Evolutionary conservation across 768 basidiomycete genomes (phyloP), one percentile per base, ranked within the genome.

Genomic region (Phanerochaete sordida): DNA sequence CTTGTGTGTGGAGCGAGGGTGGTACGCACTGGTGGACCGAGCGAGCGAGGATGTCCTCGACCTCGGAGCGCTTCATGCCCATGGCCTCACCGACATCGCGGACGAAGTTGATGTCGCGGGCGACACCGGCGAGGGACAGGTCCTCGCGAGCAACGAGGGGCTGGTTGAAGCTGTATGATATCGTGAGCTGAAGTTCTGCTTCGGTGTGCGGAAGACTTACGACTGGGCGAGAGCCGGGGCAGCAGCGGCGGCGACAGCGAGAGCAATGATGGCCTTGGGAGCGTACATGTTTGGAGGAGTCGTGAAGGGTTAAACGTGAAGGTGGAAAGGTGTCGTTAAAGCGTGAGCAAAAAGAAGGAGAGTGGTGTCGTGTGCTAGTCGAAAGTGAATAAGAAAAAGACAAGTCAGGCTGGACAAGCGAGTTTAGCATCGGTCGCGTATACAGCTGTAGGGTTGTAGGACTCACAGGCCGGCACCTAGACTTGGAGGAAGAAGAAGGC

Each of bases 401-500:
- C 53, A 54, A 54, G 53, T 54, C 53, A 54, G 53, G 53, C 53
- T 54, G n/a, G n/a, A 19, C 11, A 13, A 54, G n/a, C 16, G 7
- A 13, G 4, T 21, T 31, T 13, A 33, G 51, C 15, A 21, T 43
- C 31, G n/a, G 13, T 16, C n/a, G 15, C 28, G 21, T 33, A 3
- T 16, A 11, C 3, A 35, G 13, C 3, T 3, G 23, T 15, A 54
- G 12, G 23, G 15, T 16, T n/a, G 13, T 43, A 19, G 9, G 37
- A 54, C 53, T 43, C 33, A 54, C 53, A 31, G 37, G 28, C 53
- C 53, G 53, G 53, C 53, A 54, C 53, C 53, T 54, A 23, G 26
- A 35, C 53, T 54, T 54, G 53, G 53, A 43, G 24, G 12, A 51
- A 24, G 16, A 39, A 54, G 53, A 39, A 35, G 53, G 53, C 53